Base-by-base conservation (phyloP, 352 stramenopile genomes). In the Phytophthora nicotianae region DNA sequence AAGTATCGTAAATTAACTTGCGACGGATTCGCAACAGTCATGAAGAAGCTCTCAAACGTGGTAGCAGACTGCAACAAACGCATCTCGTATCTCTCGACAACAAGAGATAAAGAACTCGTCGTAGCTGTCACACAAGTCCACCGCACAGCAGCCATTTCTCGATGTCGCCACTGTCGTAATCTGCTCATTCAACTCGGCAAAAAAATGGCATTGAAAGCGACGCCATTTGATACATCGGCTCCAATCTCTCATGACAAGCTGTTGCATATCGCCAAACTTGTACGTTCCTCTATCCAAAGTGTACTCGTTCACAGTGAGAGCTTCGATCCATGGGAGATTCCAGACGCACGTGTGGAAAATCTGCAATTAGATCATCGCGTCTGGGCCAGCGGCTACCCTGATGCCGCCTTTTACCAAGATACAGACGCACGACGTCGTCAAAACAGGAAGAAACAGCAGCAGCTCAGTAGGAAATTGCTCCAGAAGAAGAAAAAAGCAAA, bases 311-410 rank as follows among this genome's bases (percentile, higher is more conserved):
- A 65, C 13, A 89, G 68, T 21, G 45, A 70, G 4, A 41, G 24
- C 1, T 72, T 74, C 5, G 63, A 83, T 40, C 32, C 61, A 9
- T 87, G 76, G 78, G 76, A 86, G 43, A 73, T 45, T 5, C 76
- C 69, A 0, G 76, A 88, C 24, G 58, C 51, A 37, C 76, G 80
- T 3, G 74, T 89, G 16, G 56, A 58, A 10, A 77, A 72, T 58
- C 48, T 88, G 26, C 55, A 67, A 1, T 52, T 89, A 23, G 70
- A 65, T 40, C 69, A 38, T 32, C 70, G 40, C 19, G 37, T 64
- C 13, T 88, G 78, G 80, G 62, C 74, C 6, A 86, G 78, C 27
- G 76, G 74, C 2, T 75, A 81, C 32, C 78, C 78, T 5, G 72
- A 88, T 27, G 66, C 65, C 10, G 76, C 79, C 35, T 86, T 82